Conservation (phyloP, 2,329 filamentous ascomycete genomes). For the Periconia sp. region DNA sequence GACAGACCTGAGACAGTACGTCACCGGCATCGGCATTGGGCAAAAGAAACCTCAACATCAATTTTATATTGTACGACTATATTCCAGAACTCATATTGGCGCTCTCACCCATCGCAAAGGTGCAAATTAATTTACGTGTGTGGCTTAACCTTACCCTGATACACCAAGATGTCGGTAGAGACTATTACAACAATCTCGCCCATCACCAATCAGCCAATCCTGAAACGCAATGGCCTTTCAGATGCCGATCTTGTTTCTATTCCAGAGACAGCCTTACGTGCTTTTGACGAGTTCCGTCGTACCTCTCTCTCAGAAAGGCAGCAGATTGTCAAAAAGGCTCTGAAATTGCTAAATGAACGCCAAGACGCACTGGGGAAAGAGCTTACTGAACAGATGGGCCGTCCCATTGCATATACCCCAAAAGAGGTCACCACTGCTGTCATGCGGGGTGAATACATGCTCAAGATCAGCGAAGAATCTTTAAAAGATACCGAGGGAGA, state of each 20-base stretch:
- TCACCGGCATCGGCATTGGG: slow-evolving; percentile 12
- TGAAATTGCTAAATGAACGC: slow-evolving; percentile 68
- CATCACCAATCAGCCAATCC: slow-evolving; percentile 79
- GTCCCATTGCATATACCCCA: slow-evolving; percentile 83
- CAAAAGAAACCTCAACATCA: slow-evolving; percentile 10
- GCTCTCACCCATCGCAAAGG: slow-evolving; percentile 12
- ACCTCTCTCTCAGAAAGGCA: slow-evolving; percentile 76
- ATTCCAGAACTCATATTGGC: slow-evolving; percentile 9
- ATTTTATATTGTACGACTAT: slow-evolving; percentile 12
- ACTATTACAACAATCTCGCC: slow-evolving; percentile 82
- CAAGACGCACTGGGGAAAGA: slow-evolving; percentile 82
- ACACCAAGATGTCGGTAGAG: slow-evolving; percentile 54
- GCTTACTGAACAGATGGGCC: slow-evolving; percentile 91
- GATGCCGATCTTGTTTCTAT: slow-evolving; percentile 69
- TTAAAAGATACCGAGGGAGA: slow-evolving; percentile 82
- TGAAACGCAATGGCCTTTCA: slow-evolving; percentile 76
- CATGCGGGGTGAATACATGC: slow-evolving; percentile 80
- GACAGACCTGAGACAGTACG: no score
- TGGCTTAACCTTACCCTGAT: slow-evolving; percentile 8
- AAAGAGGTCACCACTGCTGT: slow-evolving; percentile 85
- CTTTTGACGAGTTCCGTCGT: slow-evolving; percentile 75
- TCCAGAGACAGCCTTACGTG: slow-evolving; percentile 70
- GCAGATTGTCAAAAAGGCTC: slow-evolving; percentile 76
- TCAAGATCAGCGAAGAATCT: slow-evolving; percentile 78
- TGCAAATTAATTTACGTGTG: slow-evolving; percentile 18